phyloP scores from a whole-genome alignment of 768 basidiomycete genomes.

The Lactarius sanguifluus region DNA sequence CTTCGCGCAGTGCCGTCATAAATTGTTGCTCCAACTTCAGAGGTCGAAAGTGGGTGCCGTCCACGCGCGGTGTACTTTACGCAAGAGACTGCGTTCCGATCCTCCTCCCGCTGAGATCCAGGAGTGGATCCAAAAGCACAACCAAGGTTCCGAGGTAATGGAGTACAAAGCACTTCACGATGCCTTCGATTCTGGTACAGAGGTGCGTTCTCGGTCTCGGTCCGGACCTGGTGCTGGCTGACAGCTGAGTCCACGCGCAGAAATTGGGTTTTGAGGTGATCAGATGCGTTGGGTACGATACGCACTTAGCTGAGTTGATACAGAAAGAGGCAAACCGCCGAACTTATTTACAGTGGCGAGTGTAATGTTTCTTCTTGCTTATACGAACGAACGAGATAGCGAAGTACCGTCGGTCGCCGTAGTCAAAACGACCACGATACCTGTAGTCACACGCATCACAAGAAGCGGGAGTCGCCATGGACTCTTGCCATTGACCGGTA shows the following conservation, averaged over 20 bases:
- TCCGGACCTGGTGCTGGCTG: not conserved
- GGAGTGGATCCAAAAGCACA: not conserved
- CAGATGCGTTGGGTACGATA: constrained; percentile 4
- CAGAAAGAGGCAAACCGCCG: not conserved
- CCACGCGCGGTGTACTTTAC: not conserved
- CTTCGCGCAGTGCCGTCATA: not conserved
- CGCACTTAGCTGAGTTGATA: not conserved
- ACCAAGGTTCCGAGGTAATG: not conserved
- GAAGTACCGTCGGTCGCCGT: too few species aligned
- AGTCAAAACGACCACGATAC: too few species aligned
- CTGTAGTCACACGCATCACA: too few species aligned
- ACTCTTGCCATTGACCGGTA: too few species aligned
- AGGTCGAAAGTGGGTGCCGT: not conserved
- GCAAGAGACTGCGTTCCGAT: not conserved
- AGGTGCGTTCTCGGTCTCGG: constrained; percentile 3
- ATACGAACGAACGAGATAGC: too few species aligned
- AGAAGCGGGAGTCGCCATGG: too few species aligned
- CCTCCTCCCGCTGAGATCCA: not conserved
- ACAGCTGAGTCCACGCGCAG: not conserved
- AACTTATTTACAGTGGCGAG: not conserved
- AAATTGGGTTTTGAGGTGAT: not conserved
- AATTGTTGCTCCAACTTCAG: rapidly evolving
- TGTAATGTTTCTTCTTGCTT: not conserved
- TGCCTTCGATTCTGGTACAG: not conserved
- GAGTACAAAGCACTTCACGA: not conserved